Evolutionary conservation across 257 asterid genomes (phyloP).

Genomic region (Petunia secreta): DNA sequence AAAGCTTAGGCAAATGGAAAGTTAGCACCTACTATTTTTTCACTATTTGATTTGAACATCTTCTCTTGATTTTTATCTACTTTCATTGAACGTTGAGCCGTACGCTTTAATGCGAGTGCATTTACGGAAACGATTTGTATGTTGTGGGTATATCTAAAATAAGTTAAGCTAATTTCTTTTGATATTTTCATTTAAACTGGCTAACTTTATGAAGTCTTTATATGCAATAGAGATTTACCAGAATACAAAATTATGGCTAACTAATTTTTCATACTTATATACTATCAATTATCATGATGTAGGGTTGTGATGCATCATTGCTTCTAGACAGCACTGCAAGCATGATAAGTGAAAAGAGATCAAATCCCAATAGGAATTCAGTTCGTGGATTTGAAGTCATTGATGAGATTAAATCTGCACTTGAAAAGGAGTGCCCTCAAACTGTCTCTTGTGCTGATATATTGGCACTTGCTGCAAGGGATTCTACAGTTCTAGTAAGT

Average conservation of each 20-base stretch:
- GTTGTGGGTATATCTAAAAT: too few relatives aligned
- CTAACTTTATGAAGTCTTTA: too few relatives aligned
- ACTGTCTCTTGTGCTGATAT: slow-evolving; percentile 92
- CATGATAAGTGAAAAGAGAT: slow-evolving; percentile 64
- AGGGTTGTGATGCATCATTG: slow-evolving; percentile 94
- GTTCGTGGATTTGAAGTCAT: slow-evolving; percentile 83
- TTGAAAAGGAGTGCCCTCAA: slow-evolving; percentile 76
- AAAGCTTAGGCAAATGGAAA: neutral
- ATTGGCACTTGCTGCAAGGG: slow-evolving; percentile 82
- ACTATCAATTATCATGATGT: slow-evolving; percentile 9
- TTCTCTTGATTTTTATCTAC: too few relatives aligned
- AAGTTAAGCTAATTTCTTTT: too few relatives aligned
- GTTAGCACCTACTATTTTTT: neutral
- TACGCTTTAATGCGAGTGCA: too few relatives aligned
- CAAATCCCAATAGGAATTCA: slow-evolving; percentile 73
- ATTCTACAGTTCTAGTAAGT: slow-evolving; percentile 75
- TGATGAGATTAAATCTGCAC: slow-evolving; percentile 78
- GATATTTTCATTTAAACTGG: too few relatives aligned
- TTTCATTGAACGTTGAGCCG: too few relatives aligned
- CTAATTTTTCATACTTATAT: neutral
- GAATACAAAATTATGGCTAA: neutral
- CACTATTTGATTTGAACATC: too few relatives aligned
- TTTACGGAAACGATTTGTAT: too few relatives aligned
- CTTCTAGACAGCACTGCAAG: slow-evolving; percentile 65
- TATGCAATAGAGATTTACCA: too few relatives aligned